Base-by-base conservation (phyloP, 2,329 filamentous ascomycete species). In the Alternaria incomplexa region DNA sequence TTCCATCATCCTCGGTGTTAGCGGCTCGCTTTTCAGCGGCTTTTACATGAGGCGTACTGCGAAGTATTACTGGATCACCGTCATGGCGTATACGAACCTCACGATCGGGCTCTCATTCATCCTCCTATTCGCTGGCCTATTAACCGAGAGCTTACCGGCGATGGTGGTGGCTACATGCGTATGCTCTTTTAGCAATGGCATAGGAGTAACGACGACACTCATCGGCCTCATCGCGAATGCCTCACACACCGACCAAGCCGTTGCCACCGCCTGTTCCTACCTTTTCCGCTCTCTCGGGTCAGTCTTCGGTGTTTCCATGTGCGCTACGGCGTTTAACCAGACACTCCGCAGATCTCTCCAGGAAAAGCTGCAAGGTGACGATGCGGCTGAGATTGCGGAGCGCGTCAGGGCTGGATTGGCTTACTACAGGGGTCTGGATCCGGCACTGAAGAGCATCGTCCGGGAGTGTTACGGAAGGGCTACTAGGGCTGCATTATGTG, bases 191-290 rank as follows among this genome's bases (percentile, higher is more conserved):
- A 83, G 84, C 13, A 86, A 85, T 63, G 85, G 86, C 4, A 83
- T 86, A 70, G 90, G 88, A 6, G 87, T 93, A 40, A 93, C 91
- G 0, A 90, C 89, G 0, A 89, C 90, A 0, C 85, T 94, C 32
- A 89, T 93, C 50, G 90, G 85, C 2, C 83, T 93, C 40, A 87
- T 94, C 66, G 89, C 91, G 30, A 93, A 93, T 73, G 87, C 90
- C 0, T 81, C 86, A 1, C 82, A 84, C 4, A 84, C 88, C 46
- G 91, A 94, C 68, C 89, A 91, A 64, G 91, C 92, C 2, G 87
- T 94, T 1, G 90, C 89, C 5, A 91, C 92, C 15, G 92, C 92
- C 8, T 93, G 91, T 77, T 91, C 89, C 20, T 95, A 95, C 79
- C 87, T 95, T 23, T 95, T 95, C 83, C 89, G 92, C 43, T 90